Conservation (phyloP, 2,329 filamentous ascomycete genomes). For the Emmonsiellopsis sp. region DNA sequence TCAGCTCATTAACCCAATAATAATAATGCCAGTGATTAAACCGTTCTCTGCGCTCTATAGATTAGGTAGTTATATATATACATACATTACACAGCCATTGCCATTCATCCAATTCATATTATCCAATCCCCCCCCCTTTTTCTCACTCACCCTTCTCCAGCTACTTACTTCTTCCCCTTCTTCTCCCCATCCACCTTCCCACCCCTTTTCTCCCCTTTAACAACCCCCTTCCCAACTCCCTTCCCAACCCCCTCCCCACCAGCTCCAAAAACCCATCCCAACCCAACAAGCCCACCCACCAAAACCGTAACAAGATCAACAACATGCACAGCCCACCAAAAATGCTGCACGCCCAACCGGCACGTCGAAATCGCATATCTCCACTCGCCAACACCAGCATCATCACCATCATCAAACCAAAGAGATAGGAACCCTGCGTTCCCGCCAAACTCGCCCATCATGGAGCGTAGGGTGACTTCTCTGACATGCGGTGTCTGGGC, state of each 20-base stretch:
- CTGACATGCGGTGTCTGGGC: slow-evolving; percentile 45
- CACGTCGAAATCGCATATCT: slow-evolving; percentile 72
- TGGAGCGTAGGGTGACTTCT: slow-evolving; percentile 89
- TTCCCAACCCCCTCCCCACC: background rate
- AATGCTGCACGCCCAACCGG: slow-evolving; percentile 71
- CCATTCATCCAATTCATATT: no score
- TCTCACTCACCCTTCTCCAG: background rate
- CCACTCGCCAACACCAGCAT: slow-evolving; percentile 58
- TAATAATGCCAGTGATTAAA: no score
- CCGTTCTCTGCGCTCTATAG: no score
- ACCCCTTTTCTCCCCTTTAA: background rate
- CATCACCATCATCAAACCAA: slow-evolving; percentile 65
- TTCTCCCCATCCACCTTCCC: background rate
- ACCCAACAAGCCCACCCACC: slow-evolving; percentile 9
- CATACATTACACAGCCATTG: no score
- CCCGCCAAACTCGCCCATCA: slow-evolving; percentile 96
- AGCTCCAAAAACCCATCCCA: slow-evolving; percentile 18
- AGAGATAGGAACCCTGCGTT: slow-evolving; percentile 80
- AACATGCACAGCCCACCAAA: slow-evolving; percentile 89
- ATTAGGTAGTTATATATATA: no score
- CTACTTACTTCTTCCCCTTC: background rate
- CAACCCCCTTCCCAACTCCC: background rate
- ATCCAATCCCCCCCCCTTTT: no score
- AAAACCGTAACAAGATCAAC: slow-evolving; percentile 48
- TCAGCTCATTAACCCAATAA: no score